Percentiles rank a stretch among this genome's conserved stretches.
These are phyloP conservation scores for Hypholoma fasciculare DNA, from an alignment of 768 basidiomycete species.

Conservation along the genomic window DNA sequence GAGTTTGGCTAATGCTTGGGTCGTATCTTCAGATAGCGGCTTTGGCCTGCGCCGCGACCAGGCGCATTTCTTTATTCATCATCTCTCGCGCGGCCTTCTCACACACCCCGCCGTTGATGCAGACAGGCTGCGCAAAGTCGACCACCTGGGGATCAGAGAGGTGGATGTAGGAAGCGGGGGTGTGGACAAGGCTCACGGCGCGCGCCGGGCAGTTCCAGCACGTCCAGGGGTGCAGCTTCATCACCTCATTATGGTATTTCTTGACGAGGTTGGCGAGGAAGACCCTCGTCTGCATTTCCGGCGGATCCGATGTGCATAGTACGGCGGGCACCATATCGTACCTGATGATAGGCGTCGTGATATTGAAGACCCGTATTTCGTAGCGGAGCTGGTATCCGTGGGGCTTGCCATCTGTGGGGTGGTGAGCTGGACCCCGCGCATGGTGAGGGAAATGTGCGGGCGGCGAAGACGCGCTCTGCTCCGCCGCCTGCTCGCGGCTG, in stretches of 20 bases:
- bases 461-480: neutral
- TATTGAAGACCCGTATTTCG: constrained; percentile 7
- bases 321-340: constrained; percentile 7
- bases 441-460: neutral
- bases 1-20: no score
- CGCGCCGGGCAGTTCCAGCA: constrained; percentile 9
- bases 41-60: neutral
- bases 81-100: constrained; percentile 23
- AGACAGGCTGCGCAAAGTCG: constrained; percentile 9
- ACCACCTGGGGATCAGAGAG: constrained; percentile 2
- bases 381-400: constrained; percentile 5
- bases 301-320: constrained; percentile 7
- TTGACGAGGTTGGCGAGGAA: constrained; percentile 10
- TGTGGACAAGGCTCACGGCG: constrained; percentile 3
- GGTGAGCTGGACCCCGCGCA: neutral
- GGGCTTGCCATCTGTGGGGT: neutral
- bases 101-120: constrained; percentile 6
- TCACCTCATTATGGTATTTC: constrained; percentile 13
- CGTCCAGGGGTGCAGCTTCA: constrained; percentile 4
- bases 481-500: constrained; percentile 1
- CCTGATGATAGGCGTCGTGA: constrained; percentile 3
- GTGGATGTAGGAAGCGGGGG: constrained; percentile 7
- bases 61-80: constrained; percentile 3
- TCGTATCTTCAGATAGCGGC: neutral
- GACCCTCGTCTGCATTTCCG: constrained; percentile 7